Evolutionary conservation across 345 rosid genomes (phyloP), one percentile per base, ranked within the genome.

Genomic region (Luvunga scandens): DNA sequence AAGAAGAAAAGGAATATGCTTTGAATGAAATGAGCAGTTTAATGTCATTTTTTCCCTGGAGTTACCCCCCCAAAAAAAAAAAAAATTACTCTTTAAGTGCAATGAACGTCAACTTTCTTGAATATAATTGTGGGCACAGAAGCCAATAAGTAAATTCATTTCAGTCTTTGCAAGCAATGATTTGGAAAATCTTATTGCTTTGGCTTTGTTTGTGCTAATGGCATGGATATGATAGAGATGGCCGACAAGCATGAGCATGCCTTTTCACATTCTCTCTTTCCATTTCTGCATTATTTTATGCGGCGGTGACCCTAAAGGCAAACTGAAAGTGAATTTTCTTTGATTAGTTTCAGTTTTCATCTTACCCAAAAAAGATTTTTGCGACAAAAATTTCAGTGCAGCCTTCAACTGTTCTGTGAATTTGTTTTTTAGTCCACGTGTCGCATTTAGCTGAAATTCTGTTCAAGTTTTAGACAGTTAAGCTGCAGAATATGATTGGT

Each of bases 171-270:
- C 48, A 38, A 56, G 74, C 18, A 81, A 81, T 83, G 80, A 85
- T 82, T 64, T 61, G 77, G 81, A 76, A 42, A 80, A 78, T 79
- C 75, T 33, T 33, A 59, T 66, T 75, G 50, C 50, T 45, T 13
- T 45, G 12, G 13, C 50, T 45, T 45, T 45, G 50, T 45, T 68
- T 65, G 74, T 55, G 75, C 55, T 24, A 76, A 69, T 63, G 79
- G 50, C 27, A 59, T 79, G 83, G 78, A 55, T 64, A 62, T 30
- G 81, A 45, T 69, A 60, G 63, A 74, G 69, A 83, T 88, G 91
- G 92, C 90, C 88, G 90, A 89, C 91, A 85, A 69, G 89, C 87
- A 81, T 66, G 81, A 67, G 83, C 87, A 82, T 69, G 81, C 84
- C 82, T 79, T 69, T 55, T 66, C 27, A 63, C 61, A 31, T 24